phyloP scores from a whole-genome alignment of 306 rosid species.

The Ochetophila trinervis region DNA sequence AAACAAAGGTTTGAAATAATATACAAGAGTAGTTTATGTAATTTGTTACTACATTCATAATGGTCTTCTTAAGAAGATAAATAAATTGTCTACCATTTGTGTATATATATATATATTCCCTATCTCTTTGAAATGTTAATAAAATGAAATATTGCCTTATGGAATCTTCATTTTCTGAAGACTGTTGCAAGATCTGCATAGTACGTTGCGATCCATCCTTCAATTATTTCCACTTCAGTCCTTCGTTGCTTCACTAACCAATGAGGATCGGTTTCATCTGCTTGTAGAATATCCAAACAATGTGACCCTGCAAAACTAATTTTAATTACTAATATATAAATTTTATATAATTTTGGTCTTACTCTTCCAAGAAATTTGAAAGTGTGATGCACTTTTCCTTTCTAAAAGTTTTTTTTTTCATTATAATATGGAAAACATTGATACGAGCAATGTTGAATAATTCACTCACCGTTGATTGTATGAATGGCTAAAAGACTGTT shows the following conservation, averaged over 20 bases:
- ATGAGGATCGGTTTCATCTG: slow-evolving; percentile 19
- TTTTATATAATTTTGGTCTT: too few species aligned
- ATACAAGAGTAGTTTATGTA: too few species aligned
- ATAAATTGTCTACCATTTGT: not conserved
- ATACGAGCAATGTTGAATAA: not conserved
- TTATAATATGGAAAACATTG: not conserved
- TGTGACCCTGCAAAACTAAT: slow-evolving; percentile 31
- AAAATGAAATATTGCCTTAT: not conserved
- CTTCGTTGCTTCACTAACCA: slow-evolving; percentile 34
- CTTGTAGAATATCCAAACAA: slow-evolving; percentile 30
- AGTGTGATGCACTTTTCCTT: not conserved
- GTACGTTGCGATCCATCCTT: slow-evolving; percentile 31
- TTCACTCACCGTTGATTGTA: slow-evolving; percentile 45
- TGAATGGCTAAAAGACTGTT: slow-evolving; percentile 41
- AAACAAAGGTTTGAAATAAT: too few species aligned
- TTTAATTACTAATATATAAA: not conserved
- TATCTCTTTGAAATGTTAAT: not conserved
- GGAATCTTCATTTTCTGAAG: not conserved
- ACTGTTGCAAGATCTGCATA: slow-evolving; percentile 20
- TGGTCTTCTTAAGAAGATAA: too few species aligned
- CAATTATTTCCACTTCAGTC: slow-evolving; percentile 23
- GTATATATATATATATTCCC: not conserved
- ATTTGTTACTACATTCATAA: too few species aligned
- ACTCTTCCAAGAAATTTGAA: too few species aligned
- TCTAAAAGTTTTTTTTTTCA: not conserved